These are phyloP conservation scores for Annulohypoxylon stygium DNA, from an alignment of 495 filamentous ascomycete genomes.

Conservation along the genomic window DNA sequence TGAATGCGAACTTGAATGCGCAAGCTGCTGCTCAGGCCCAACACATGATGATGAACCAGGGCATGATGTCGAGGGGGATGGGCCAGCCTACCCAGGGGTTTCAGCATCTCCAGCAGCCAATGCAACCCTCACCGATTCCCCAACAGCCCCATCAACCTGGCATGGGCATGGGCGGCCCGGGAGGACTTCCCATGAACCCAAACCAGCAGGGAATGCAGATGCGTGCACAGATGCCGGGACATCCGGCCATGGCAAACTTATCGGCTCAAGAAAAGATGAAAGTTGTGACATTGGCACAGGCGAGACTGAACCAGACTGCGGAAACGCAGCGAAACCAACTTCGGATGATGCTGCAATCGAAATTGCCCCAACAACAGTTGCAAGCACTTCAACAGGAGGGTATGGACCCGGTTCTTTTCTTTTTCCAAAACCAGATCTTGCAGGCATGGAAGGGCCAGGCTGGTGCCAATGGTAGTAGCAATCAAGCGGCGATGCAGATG, in stretches of 20 bases:
- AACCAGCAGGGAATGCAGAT: slow-evolving; percentile 58
- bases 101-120: slow-evolving; percentile 63
- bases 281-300: slow-evolving; percentile 49
- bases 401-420: slow-evolving; percentile 58
- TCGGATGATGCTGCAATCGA: slow-evolving; percentile 51
- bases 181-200: slow-evolving; percentile 51
- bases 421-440: slow-evolving; percentile 58
- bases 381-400: slow-evolving; percentile 51
- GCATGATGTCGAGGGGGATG: slow-evolving; percentile 57
- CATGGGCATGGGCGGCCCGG: slow-evolving; percentile 54
- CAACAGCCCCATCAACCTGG: slow-evolving; percentile 55
- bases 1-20: slow-evolving; percentile 57
- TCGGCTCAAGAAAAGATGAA: slow-evolving; percentile 47
- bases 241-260: slow-evolving; percentile 45
- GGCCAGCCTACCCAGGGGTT: slow-evolving; percentile 59
- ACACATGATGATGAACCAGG: slow-evolving; percentile 63
- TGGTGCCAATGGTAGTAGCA: slow-evolving; percentile 33
- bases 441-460: slow-evolving; percentile 39
- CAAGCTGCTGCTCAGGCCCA: slow-evolving; percentile 57
- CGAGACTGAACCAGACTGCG: slow-evolving; percentile 41
- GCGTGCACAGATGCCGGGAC: slow-evolving; percentile 42
- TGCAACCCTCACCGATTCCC: slow-evolving; percentile 61
- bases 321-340: slow-evolving; percentile 53
- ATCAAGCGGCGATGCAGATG: slow-evolving; percentile 50
- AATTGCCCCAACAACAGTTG: slow-evolving; percentile 49